Conservation (phyloP, 192 early-diverging fungal genomes). For the Umbelopsis isabellina region DNA sequence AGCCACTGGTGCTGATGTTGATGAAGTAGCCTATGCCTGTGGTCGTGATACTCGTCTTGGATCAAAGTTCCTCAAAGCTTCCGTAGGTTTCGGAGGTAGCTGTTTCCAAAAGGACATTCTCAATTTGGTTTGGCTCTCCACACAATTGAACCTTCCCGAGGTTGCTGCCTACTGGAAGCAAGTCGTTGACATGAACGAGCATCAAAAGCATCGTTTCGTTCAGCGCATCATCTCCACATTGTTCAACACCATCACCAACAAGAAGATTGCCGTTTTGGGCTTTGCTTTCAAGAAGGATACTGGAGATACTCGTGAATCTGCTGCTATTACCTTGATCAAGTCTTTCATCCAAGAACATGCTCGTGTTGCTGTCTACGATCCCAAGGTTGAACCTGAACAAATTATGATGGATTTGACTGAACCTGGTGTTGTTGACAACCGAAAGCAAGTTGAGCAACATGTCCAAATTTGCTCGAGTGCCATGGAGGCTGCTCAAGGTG, state of each 20-base stretch:
- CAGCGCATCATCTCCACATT: slow-evolving; percentile 68
- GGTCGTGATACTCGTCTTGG: slow-evolving; percentile 87
- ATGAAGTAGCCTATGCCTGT: slow-evolving; percentile 89
- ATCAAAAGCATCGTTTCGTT: slow-evolving; percentile 86
- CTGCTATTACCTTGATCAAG: slow-evolving; percentile 84
- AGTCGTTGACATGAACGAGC: slow-evolving; percentile 89
- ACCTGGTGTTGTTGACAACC: slow-evolving; percentile 54
- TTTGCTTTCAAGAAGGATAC: slow-evolving; percentile 97
- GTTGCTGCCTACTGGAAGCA: slow-evolving; percentile 94
- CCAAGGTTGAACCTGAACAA: slow-evolving; percentile 77
- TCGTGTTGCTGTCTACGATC: slow-evolving; percentile 82
- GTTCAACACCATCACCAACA: slow-evolving; percentile 82
- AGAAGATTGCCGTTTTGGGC: slow-evolving; percentile 78
- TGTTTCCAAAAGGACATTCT: slow-evolving; percentile 96
- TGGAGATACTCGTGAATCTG: slow-evolving; percentile 89
- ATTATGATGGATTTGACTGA: slow-evolving; percentile 70
- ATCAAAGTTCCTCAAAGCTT: slow-evolving; percentile 86
- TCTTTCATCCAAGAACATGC: slow-evolving; percentile 80
- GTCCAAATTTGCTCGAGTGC: slow-evolving; percentile 65
- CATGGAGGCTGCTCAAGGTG: slow-evolving; percentile 71
- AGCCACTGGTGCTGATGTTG: slow-evolving; percentile 86
- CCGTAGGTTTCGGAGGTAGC: slow-evolving; percentile 93
- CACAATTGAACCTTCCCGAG: slow-evolving; percentile 82
- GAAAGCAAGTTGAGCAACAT: slow-evolving; percentile 55
- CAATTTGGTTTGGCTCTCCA: slow-evolving; percentile 88